These are phyloP conservation scores for Trichosporon coremiiforme DNA, from an alignment of 1,284 basidiomycete species.

Conservation along the genomic window DNA sequence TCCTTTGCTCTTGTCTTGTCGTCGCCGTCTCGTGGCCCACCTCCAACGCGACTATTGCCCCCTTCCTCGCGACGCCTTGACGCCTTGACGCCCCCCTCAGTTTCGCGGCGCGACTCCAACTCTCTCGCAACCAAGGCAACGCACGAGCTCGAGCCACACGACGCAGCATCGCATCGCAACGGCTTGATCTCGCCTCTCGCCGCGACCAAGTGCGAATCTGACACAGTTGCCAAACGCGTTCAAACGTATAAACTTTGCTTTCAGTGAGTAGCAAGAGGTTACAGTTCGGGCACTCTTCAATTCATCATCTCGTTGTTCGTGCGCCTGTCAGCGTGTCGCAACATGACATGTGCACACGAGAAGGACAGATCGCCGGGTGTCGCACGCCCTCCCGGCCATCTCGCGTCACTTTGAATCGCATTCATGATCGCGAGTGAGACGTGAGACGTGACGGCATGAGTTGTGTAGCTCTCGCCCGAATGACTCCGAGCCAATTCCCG, in stretches of 20 bases:
- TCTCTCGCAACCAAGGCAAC: not conserved
- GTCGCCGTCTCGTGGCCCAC: not conserved
- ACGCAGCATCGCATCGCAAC: not conserved
- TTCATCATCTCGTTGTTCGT: not conserved
- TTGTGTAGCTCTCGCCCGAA: not conserved
- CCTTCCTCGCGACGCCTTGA: not conserved
- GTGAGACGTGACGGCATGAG: not conserved
- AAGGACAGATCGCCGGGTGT: not conserved
- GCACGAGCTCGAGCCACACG: not conserved
- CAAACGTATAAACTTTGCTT: slow-evolving; percentile 12
- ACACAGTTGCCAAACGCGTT: slow-evolving; percentile 6
- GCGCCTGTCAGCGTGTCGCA: not conserved
- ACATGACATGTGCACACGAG: slow-evolving; percentile 3
- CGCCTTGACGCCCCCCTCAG: too few species aligned
- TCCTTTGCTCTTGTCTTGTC: not conserved
- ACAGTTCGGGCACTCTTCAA: not conserved
- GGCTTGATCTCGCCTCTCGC: not conserved
- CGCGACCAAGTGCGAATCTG: slow-evolving; percentile 4
- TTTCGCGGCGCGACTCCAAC: not conserved
- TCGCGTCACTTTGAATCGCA: not conserved
- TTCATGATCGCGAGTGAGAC: not conserved
- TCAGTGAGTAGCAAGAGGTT: not conserved
- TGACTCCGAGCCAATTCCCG: not conserved
- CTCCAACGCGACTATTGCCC: not conserved
- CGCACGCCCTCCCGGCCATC: not conserved